Conservation (phyloP, 306 rosid genomes). For the Dryas alaskensis region DNA sequence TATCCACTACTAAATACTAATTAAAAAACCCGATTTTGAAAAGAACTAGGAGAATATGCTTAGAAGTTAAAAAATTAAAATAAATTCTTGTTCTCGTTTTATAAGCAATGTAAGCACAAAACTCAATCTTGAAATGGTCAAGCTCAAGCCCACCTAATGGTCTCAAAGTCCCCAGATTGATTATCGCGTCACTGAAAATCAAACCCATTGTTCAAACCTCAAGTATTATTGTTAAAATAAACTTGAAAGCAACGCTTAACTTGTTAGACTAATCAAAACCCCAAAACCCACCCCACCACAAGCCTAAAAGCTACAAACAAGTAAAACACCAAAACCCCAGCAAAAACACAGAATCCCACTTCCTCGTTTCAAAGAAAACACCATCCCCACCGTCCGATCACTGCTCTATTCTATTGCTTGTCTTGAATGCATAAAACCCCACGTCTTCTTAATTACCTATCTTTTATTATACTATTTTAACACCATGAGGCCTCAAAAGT, state of each 20-base stretch:
- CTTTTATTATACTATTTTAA: neutral
- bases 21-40: slow-evolving; percentile 9
- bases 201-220: slow-evolving; percentile 10
- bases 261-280: neutral
- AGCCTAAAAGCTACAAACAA: slow-evolving; percentile 16
- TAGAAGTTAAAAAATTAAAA: neutral
- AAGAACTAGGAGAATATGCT: slow-evolving; percentile 7
- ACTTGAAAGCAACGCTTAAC: slow-evolving; percentile 11
- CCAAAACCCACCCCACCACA: neutral
- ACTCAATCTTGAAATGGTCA: neutral
- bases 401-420: neutral
- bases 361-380: neutral
- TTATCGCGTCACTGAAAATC: neutral
- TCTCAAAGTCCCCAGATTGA: slow-evolving; percentile 17
- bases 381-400: slow-evolving; percentile 23
- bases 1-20: slow-evolving; percentile 5
- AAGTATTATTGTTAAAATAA: neutral
- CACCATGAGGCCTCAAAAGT: neutral
- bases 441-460: neutral
- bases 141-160: slow-evolving; percentile 14
- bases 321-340: neutral
- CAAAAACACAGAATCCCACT: slow-evolving; percentile 14
- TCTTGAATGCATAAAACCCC: neutral
- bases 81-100: neutral
- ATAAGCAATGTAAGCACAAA: neutral